A percentile compares a stretch with the other conserved stretches of the same genome.
Evolutionary conservation across 305 asterid genomes (phyloP).

Genomic region (Fraxinus velutina): DNA sequence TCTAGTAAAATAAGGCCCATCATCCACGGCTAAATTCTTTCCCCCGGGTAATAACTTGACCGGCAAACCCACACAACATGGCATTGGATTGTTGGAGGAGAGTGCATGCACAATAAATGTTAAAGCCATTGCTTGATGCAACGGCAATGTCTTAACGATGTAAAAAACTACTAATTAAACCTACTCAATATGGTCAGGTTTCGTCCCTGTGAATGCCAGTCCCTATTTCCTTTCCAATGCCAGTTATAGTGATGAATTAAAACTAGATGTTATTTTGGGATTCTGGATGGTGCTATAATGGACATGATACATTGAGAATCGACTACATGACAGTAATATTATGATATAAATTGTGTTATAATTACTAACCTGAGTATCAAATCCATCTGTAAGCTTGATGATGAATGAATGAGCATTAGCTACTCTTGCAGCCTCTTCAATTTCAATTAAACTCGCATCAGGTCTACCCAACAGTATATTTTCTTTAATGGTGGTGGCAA

Average conservation of each 20-base stretch:
- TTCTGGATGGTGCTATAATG: slow-evolving; percentile 4
- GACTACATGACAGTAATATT: background rate
- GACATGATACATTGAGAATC: slow-evolving; percentile 1
- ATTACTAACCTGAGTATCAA: slow-evolving; percentile 80
- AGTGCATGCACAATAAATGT: slow-evolving; percentile 23
- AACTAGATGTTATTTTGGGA: slow-evolving; percentile 2
- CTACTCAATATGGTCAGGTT: background rate
- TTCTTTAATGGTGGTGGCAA: slow-evolving; percentile 85
- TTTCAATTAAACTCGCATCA: slow-evolving; percentile 63
- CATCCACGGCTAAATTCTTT: slow-evolving; percentile 26
- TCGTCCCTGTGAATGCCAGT: background rate
- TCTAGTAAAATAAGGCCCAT: slow-evolving; percentile 13
- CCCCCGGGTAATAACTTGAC: slow-evolving; percentile 22
- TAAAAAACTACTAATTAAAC: background rate
- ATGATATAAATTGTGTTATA: background rate
- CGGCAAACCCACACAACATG: slow-evolving; percentile 18
- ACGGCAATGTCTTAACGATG: background rate
- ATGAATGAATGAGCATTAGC: slow-evolving; percentile 94
- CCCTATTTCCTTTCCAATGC: background rate
- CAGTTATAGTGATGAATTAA: background rate
- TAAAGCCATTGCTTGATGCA: background rate
- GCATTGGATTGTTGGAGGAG: slow-evolving; percentile 18
- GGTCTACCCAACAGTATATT: slow-evolving; percentile 87
- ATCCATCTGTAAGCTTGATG: slow-evolving; percentile 89
- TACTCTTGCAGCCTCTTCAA: slow-evolving; percentile 95